A percentile compares a stretch with the other conserved stretches of the same genome.
These are phyloP conservation scores for Neonectria magnoliae DNA, from an alignment of 2,329 filamentous ascomycete genomes.

Conservation along the genomic window DNA sequence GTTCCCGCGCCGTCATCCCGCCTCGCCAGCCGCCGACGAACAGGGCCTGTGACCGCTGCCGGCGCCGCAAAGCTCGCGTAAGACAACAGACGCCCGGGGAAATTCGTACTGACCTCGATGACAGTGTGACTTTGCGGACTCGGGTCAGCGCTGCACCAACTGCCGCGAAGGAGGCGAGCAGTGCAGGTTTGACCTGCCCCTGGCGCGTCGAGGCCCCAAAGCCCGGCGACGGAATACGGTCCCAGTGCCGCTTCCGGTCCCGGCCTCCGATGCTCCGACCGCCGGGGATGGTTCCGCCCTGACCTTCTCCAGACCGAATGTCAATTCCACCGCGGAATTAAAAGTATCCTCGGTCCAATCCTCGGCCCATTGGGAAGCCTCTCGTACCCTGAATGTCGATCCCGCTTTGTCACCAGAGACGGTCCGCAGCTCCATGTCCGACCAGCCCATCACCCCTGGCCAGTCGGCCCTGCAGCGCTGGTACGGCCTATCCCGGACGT, in stretches of 20 bases:
- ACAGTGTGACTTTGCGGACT: constrained; percentile 44
- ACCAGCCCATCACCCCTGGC: constrained; percentile 11
- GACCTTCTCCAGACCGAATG: constrained; percentile 3
- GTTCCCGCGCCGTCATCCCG: constrained; percentile 24
- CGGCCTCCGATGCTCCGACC: neutral
- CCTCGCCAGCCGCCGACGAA: constrained; percentile 35
- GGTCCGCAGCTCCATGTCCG: constrained; percentile 28
- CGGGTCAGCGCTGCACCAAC: constrained; percentile 42
- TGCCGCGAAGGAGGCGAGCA: constrained; percentile 46
- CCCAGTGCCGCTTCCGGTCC: neutral
- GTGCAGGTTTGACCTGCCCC: constrained; percentile 52
- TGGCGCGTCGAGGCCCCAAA: constrained; percentile 52
- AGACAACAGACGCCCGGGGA: constrained; percentile 24
- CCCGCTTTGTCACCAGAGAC: constrained; percentile 39
- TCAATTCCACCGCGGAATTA: constrained; percentile 31
- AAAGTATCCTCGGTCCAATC: constrained; percentile 27
- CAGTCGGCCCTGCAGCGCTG: constrained; percentile 44
- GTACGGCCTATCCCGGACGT: constrained; percentile 38
- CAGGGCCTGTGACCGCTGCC: constrained; percentile 50
- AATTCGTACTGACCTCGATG: constrained; percentile 17
- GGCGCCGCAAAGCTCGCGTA: constrained; percentile 50
- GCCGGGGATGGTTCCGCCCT: constrained; percentile 20
- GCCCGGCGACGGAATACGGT: constrained; percentile 19
- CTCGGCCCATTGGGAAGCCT: constrained; percentile 36
- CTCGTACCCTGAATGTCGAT: constrained; percentile 24